Base-by-base conservation (phyloP, 176 grass and related monocot genomes). In the Ensete ventricosum region DNA sequence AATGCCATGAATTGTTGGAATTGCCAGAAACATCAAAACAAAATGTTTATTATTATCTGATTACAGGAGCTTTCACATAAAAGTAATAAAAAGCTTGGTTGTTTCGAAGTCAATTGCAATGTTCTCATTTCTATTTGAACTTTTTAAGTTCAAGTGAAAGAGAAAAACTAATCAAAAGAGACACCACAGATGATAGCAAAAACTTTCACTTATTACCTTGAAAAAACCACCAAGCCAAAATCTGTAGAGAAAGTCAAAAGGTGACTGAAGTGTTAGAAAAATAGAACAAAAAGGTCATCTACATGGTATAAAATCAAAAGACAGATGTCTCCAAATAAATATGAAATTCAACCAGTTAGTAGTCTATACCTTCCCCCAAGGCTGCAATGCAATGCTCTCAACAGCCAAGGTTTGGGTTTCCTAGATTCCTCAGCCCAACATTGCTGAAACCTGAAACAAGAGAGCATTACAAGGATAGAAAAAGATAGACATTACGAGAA, bases 201-300 rank as follows among this genome's bases (percentile, higher is more conserved):
- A 43, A 43, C 34, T 43, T 43, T 43, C 34, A 43, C 3, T 43
- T 43, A 43, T 69, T 76, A 98, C 95, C 95, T 98, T 98, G 58
- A 98, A 98, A 82, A 98, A 72, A n/a, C 95, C 90, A 68, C 95
- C 90, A 24, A 98, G 78, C 95, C 94, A 98, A 76, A 98, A 98
- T 82, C 90, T 98, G 81, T 74, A 82, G 73, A 71, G 67, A 80
- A 73, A 63, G 55, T 50, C 24, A 63, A 51, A 64, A 14, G 5
- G 4, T 25, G 9, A 43, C 49, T 69, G 52, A 51, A 71, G 16
- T 65, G 1, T 65, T 17, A 5, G 34, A 65, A 49, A 50, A 24
- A 7, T 26, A 25, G 25, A 64, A 9, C 34, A 65, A 65, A 65
- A 26, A 65, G 8, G n/a, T 64, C 10, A 9, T 65, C 20, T 77